A percentile compares a stretch with the other conserved stretches of the same genome.
Evolutionary conservation across 768 basidiomycete genomes (phyloP).

Genomic region (Hericium erinaceus): DNA sequence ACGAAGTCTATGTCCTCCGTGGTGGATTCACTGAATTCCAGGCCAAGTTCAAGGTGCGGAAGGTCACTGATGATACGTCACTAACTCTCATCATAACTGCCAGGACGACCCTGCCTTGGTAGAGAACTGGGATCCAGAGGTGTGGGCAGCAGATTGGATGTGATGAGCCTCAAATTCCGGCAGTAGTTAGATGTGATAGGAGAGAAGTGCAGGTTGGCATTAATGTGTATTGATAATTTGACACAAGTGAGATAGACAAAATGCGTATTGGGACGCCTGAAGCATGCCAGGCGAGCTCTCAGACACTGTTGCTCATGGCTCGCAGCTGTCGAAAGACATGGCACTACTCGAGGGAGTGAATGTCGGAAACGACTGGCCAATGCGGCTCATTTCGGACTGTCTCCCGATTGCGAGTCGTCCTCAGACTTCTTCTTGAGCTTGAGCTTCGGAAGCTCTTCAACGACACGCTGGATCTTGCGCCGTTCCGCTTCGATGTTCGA

Average conservation of each 20-base stretch:
- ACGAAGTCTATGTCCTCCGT: conserved; percentile 56
- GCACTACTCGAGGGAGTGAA: too few species aligned
- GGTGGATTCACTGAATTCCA: conserved; percentile 74
- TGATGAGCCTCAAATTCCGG: not conserved
- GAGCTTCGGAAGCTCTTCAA: conserved; percentile 53
- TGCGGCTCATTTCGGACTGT: too few species aligned
- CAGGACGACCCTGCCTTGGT: conserved; percentile 62
- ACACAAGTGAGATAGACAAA: too few species aligned
- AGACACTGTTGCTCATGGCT: too few species aligned
- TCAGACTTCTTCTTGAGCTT: conserved; percentile 34
- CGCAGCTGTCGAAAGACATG: too few species aligned
- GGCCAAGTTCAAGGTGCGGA: conserved; percentile 48
- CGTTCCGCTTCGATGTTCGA: conserved; percentile 45
- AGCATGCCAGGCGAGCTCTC: too few species aligned
- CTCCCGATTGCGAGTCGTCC: not conserved
- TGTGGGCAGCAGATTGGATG: conserved; percentile 43
- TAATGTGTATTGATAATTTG: too few species aligned
- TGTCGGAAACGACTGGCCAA: too few species aligned
- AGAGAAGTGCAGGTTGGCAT: not conserved
- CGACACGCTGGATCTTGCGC: conserved; percentile 41
- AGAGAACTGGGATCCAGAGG: conserved; percentile 65
- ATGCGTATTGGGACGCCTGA: too few species aligned
- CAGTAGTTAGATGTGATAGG: not conserved
- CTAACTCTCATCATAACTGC: not conserved
- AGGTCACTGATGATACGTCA: not conserved